phyloP scores from a whole-genome alignment of 176 grass and related monocot genomes.

The Triticum monococcum region DNA sequence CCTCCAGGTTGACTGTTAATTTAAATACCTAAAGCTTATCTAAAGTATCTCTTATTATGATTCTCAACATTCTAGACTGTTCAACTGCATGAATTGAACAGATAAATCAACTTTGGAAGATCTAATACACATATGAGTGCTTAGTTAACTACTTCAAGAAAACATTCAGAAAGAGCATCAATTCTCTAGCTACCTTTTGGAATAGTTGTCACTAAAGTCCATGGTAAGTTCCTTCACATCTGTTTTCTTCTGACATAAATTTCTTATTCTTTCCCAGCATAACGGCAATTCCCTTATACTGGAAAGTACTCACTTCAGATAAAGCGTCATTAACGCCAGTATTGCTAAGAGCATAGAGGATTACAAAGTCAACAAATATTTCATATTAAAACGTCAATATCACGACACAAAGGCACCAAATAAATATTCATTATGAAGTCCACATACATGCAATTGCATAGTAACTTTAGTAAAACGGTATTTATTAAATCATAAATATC shows the following conservation, averaged over 20 bases:
- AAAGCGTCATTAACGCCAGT: neutral
- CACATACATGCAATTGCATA: neutral
- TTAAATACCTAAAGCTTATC: conserved; percentile 6
- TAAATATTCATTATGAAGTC: neutral
- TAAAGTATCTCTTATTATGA: neutral
- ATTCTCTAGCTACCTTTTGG: neutral
- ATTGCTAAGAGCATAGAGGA: neutral
- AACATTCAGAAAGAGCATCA: neutral
- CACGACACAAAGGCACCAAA: neutral
- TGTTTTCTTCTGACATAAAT: neutral
- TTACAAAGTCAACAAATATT: neutral
- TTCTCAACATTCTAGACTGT: neutral
- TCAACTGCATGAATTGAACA: neutral
- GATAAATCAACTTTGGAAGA: neutral
- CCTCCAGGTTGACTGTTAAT: neutral
- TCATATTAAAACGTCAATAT: neutral
- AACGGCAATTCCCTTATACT: neutral
- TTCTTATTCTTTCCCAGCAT: neutral
- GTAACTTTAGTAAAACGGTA: neutral
- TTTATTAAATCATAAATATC: neutral
- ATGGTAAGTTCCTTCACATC: neutral
- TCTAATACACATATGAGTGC: neutral
- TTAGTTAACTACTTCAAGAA: neutral
- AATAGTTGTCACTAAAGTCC: neutral
- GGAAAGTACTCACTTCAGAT: neutral